A percentile compares a stretch with the other conserved stretches of the same genome.
Conservation (phyloP, 2,329 filamentous ascomycete genomes). For the Aspergillus flavus region DNA sequence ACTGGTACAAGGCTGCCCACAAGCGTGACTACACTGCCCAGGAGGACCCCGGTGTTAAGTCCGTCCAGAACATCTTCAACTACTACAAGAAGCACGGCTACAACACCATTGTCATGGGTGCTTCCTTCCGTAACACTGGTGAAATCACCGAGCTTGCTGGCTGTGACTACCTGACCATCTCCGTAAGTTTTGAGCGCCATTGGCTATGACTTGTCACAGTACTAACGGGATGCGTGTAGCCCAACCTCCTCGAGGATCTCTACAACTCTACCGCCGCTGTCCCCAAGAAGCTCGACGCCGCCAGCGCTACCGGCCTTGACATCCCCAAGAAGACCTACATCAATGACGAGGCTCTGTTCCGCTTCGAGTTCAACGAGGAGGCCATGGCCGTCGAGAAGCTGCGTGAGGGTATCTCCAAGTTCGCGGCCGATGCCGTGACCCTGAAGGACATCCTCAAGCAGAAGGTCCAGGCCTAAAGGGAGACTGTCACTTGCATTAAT, state of each 20-base stretch:
- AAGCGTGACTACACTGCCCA: conserved; percentile 90
- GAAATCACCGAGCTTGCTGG: conserved; percentile 98
- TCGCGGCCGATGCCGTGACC: conserved; percentile 90
- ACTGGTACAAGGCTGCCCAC: conserved; percentile 97
- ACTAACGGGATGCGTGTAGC: conserved; percentile 53
- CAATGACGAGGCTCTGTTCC: conserved; percentile 85
- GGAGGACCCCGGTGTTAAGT: conserved; percentile 95
- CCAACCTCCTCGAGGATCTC: conserved; percentile 91
- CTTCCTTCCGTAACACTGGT: conserved; percentile 92
- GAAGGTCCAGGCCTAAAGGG: conserved; percentile 67
- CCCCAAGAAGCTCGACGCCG: conserved; percentile 87
- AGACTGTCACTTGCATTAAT: conserved; percentile 11
- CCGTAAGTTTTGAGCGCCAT: conserved; percentile 58
- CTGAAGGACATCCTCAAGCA: conserved; percentile 88
- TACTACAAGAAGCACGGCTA: conserved; percentile 99
- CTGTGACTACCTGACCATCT: conserved; percentile 98
- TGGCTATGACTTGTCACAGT: not conserved
- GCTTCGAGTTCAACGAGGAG: conserved; percentile 99
- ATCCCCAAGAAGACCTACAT: conserved; percentile 91
- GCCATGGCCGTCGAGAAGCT: conserved; percentile 99
- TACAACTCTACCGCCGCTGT: conserved; percentile 79
- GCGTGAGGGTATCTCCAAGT: conserved; percentile 98
- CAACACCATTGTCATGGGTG: conserved; percentile 99
- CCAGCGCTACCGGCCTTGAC: conserved; percentile 66
- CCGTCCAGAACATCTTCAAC: conserved; percentile 93